phyloP scores from a whole-genome alignment of 176 grass and related monocot species.

The Dactylis glomerata region DNA sequence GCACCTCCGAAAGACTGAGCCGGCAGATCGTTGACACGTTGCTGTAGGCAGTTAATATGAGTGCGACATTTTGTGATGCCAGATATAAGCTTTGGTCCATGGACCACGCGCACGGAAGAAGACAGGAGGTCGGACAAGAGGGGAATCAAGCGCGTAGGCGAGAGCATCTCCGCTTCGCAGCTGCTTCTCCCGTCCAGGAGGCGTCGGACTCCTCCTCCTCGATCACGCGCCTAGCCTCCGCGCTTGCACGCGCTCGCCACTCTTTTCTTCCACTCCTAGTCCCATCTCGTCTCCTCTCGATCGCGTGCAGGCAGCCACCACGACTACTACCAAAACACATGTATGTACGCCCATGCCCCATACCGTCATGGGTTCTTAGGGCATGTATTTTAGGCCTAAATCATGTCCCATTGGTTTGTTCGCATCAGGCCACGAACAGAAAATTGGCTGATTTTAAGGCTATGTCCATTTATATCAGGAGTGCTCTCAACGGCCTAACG shows the following conservation, averaged over 20 bases:
- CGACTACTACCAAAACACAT: too few relatives aligned
- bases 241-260: not conserved
- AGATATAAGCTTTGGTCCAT: not conserved
- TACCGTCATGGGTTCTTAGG: too few relatives aligned
- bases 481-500: too few relatives aligned
- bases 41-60: too few relatives aligned
- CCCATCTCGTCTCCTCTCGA: not conserved
- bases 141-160: not conserved
- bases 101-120: not conserved
- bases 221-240: not conserved
- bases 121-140: not conserved
- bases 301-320: not conserved
- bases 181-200: not conserved
- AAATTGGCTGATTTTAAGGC: too few relatives aligned
- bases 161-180: not conserved
- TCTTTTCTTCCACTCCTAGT: not conserved
- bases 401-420: too few relatives aligned
- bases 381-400: too few relatives aligned
- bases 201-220: not conserved
- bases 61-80: too few relatives aligned
- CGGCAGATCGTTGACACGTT: too few relatives aligned
- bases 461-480: too few relatives aligned
- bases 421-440: too few relatives aligned
- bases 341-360: not conserved
- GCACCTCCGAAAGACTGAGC: too few relatives aligned